Percentiles rank a stretch among this genome's conserved stretches.
These are phyloP conservation scores for Microbotryum violaceum DNA, from an alignment of 1,284 basidiomycete genomes.

Conservation along the genomic window DNA sequence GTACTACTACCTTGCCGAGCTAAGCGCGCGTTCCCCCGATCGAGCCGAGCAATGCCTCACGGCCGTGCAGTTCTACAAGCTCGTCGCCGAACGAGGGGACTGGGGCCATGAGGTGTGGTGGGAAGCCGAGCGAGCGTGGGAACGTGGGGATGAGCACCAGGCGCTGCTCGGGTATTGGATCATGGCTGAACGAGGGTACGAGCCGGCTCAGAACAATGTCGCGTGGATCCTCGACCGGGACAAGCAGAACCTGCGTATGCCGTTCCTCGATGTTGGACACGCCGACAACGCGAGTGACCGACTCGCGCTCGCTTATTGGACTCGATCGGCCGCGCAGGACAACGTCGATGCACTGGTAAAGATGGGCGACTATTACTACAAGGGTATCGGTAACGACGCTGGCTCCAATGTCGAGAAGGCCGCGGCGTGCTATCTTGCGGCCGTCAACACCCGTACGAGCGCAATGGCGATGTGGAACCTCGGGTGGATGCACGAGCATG, in stretches of 20 bases:
- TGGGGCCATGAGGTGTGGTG: slow-evolving; percentile 74
- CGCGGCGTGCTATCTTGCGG: slow-evolving; percentile 84
- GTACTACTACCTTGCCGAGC: slow-evolving; percentile 78
- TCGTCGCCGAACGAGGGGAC: slow-evolving; percentile 74
- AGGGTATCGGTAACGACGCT: slow-evolving; percentile 62
- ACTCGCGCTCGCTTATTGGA: slow-evolving; percentile 85
- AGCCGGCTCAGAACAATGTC: slow-evolving; percentile 91
- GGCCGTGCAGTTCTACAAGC: slow-evolving; percentile 81
- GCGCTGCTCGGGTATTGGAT: slow-evolving; percentile 91
- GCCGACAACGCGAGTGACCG: slow-evolving; percentile 57
- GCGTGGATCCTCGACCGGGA: slow-evolving; percentile 89
- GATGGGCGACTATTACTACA: slow-evolving; percentile 65
- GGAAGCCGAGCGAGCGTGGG: slow-evolving; percentile 75
- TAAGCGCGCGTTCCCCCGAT: slow-evolving; percentile 54
- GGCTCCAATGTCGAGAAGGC: slow-evolving; percentile 69
- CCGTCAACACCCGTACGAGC: slow-evolving; percentile 76
- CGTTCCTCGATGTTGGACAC: slow-evolving; percentile 24
- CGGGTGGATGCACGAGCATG: slow-evolving; percentile 98
- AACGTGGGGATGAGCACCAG: slow-evolving; percentile 54
- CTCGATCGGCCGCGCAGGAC: slow-evolving; percentile 81
- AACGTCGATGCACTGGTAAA: slow-evolving; percentile 94
- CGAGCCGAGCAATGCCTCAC: slow-evolving; percentile 58
- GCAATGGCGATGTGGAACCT: slow-evolving; percentile 97
- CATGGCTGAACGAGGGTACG: slow-evolving; percentile 83
- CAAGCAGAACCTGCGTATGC: slow-evolving; percentile 56